phyloP scores from a whole-genome alignment of 2,329 filamentous ascomycete species.

The Rhinocladiella similis region DNA sequence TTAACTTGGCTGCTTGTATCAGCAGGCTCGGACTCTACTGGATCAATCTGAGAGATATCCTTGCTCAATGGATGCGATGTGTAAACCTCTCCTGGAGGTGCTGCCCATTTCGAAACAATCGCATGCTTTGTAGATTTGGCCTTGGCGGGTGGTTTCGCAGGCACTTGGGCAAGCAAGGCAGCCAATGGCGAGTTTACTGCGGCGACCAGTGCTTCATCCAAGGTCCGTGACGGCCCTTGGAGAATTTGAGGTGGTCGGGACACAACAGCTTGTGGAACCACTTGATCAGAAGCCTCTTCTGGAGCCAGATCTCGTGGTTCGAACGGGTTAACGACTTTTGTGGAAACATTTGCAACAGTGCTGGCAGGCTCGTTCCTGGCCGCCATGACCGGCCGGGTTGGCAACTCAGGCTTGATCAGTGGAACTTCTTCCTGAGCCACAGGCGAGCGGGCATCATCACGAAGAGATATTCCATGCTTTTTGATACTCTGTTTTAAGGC shows the following conservation, averaged over 20 bases:
- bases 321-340: constrained; percentile 14
- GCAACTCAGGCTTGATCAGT: too few species aligned
- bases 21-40: background rate
- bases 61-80: background rate
- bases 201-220: constrained; percentile 3
- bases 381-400: too few species aligned
- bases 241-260: too few species aligned
- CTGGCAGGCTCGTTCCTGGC: background rate
- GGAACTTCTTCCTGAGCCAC: background rate
- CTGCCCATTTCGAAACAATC: constrained; percentile 17
- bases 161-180: background rate
- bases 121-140: background rate
- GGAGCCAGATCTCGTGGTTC: constrained; percentile 7
- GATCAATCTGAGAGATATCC: background rate
- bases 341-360: background rate
- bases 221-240: background rate
- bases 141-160: background rate
- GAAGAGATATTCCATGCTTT: background rate
- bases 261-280: background rate
- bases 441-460: background rate
- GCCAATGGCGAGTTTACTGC: background rate
- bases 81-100: background rate
- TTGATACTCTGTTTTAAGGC: constrained; percentile 1
- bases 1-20: background rate
- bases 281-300: background rate